Percentiles rank a stretch among this genome's conserved stretches.
Evolutionary conservation across 2,329 filamentous ascomycete species (phyloP).

Genomic region (Blumeriella jaapii): DNA sequence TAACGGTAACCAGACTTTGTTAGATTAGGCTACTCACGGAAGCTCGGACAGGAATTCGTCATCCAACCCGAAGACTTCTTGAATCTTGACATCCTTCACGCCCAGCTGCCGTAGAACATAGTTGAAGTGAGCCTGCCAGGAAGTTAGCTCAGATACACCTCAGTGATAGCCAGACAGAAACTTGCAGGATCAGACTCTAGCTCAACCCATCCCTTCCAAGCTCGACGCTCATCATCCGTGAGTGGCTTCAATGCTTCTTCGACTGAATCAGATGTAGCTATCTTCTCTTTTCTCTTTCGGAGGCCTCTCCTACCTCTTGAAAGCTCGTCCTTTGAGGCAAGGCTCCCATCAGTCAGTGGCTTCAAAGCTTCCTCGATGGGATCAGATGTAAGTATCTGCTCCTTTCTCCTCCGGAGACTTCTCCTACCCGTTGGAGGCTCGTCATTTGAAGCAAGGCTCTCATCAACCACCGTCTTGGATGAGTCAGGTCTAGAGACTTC

Average conservation of each 20-base stretch:
- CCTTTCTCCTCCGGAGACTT: slow-evolving; percentile 7
- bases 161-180: slow-evolving; percentile 1
- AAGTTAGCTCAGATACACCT: neutral
- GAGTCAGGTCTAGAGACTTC: too few relatives aligned
- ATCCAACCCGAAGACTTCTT: slow-evolving; percentile 68
- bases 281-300: slow-evolving; percentile 5
- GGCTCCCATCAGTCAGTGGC: slow-evolving; percentile 29
- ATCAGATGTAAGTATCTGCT: slow-evolving; percentile 2
- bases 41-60: slow-evolving; percentile 49
- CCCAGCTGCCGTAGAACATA: slow-evolving; percentile 72
- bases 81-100: slow-evolving; percentile 58
- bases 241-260: slow-evolving; percentile 33
- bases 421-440: neutral
- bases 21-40: slow-evolving; percentile 36
- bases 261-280: slow-evolving; percentile 6
- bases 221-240: slow-evolving; percentile 39
- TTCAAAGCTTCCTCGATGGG: slow-evolving; percentile 27
- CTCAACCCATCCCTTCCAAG: slow-evolving; percentile 68
- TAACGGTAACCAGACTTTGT: slow-evolving; percentile 11
- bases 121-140: slow-evolving; percentile 65
- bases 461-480: neutral
- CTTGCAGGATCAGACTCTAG: slow-evolving; percentile 81
- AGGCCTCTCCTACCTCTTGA: neutral
- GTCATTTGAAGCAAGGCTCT: neutral
- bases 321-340: neutral